A percentile compares a stretch with the other conserved stretches of the same genome.
These are phyloP conservation scores for Wickerhamomyces mucosus DNA, from an alignment of 805 yeast species.

Conservation along the genomic window DNA sequence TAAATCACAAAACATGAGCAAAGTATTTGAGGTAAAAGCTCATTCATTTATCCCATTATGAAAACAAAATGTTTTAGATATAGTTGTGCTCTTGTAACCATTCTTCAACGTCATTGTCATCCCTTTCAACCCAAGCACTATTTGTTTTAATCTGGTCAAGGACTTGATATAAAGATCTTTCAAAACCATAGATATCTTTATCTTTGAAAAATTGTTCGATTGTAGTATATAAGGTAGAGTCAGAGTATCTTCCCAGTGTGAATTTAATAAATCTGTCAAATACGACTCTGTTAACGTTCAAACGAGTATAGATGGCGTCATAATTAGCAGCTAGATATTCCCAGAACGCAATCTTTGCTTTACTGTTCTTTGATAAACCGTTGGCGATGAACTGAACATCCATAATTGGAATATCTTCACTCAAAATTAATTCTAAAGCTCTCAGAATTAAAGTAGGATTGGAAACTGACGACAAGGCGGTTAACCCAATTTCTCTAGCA, in stretches of 20 bases:
- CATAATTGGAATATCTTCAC: constrained; percentile 54
- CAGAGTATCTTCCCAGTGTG: constrained; percentile 51
- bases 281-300: constrained; percentile 75
- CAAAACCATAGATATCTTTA: constrained; percentile 51
- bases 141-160: constrained; percentile 48
- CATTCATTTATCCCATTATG: too few species aligned
- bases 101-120: constrained; percentile 32
- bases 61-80: too few species aligned
- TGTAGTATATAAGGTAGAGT: constrained; percentile 37
- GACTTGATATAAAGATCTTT: constrained; percentile 54
- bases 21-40: too few species aligned
- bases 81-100: too few species aligned
- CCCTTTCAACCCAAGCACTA: constrained; percentile 50
- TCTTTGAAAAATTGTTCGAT: constrained; percentile 39
- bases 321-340: constrained; percentile 62
- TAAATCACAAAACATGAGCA: too few species aligned
- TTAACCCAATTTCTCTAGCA: constrained; percentile 58
- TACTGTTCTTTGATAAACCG: constrained; percentile 51
- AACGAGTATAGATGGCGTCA: constrained; percentile 49
- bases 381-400: constrained; percentile 68
- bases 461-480: constrained; percentile 54
- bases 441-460: constrained; percentile 40
- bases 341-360: constrained; percentile 64
- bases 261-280: constrained; percentile 64
- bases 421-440: constrained; percentile 43